Conservation (phyloP, 495 filamentous ascomycete species). For the Penicillium salamii region DNA sequence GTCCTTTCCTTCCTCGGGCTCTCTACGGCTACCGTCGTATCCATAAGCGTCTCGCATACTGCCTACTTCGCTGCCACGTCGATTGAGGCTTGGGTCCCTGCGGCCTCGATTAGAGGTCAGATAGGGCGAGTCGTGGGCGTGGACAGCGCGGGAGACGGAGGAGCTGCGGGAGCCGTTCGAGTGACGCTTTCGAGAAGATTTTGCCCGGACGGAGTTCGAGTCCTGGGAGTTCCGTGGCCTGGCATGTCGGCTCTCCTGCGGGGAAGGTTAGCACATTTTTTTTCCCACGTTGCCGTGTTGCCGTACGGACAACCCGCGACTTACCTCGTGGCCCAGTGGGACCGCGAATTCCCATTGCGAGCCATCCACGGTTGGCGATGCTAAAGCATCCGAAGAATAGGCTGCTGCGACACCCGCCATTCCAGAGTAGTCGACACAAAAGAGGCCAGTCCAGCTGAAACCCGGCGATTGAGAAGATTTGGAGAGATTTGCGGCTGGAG, state of each 20-base stretch:
- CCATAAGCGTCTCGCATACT: slow-evolving; percentile 56
- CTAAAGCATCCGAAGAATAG: slow-evolving; percentile 41
- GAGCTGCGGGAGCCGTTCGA: slow-evolving; percentile 43
- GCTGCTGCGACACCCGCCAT: slow-evolving; percentile 47
- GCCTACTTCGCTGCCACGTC: slow-evolving; percentile 54
- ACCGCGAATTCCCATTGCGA: slow-evolving; percentile 48
- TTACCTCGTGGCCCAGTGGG: slow-evolving; percentile 41
- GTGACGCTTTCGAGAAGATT: slow-evolving; percentile 31
- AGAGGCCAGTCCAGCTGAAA: slow-evolving; percentile 46
- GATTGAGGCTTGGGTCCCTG: slow-evolving; percentile 47
- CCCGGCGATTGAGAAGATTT: slow-evolving; percentile 14
- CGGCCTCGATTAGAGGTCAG: slow-evolving; percentile 28
- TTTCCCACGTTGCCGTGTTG: neutral
- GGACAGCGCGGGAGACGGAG: slow-evolving; percentile 33
- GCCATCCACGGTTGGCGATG: slow-evolving; percentile 32
- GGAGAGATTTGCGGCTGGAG: slow-evolving; percentile 3
- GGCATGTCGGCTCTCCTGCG: slow-evolving; percentile 30
- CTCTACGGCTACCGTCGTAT: slow-evolving; percentile 31
- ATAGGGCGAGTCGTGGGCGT: slow-evolving; percentile 28
- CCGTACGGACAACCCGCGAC: too few relatives aligned
- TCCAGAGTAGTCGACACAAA: slow-evolving; percentile 23
- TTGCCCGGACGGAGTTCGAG: slow-evolving; percentile 26
- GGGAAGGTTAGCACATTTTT: slow-evolving; percentile 11
- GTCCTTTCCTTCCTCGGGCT: slow-evolving; percentile 18
- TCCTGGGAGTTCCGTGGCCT: slow-evolving; percentile 40